Percentiles rank a stretch among this genome's conserved stretches.
Conservation (phyloP, 148 eudicot species). For the Rhododendron mucronatum region DNA sequence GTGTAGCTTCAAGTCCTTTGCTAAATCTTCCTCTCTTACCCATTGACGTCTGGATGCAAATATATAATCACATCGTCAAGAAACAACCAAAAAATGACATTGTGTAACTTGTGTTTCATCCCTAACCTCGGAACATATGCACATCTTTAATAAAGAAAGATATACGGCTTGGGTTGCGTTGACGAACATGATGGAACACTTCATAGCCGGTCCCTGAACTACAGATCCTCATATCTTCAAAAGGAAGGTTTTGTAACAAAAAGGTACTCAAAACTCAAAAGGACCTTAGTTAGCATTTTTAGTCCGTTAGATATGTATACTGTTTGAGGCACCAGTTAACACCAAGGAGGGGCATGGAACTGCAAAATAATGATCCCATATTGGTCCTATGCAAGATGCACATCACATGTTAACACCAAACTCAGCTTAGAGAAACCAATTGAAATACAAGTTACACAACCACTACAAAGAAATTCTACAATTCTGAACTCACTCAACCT, state of each 20-base stretch:
- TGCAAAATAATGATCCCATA: background rate
- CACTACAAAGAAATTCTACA: background rate
- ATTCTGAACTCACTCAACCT: background rate
- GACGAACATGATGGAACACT: background rate
- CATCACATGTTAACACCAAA: background rate
- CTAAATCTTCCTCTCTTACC: slow-evolving; percentile 96
- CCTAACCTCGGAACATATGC: background rate
- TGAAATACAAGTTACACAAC: background rate
- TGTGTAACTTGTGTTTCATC: background rate
- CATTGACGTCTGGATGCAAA: slow-evolving; percentile 62
- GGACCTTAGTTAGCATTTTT: background rate
- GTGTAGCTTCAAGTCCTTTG: slow-evolving; percentile 90
- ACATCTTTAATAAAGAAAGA: background rate
- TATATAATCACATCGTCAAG: background rate
- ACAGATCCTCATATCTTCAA: background rate
- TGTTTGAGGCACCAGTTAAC: background rate
- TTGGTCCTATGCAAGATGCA: background rate
- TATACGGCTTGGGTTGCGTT: background rate
- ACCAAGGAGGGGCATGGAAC: background rate
- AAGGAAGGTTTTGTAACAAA: background rate
- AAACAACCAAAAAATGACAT: background rate
- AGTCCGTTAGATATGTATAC: background rate
- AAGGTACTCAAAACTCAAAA: background rate
- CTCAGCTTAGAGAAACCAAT: background rate
- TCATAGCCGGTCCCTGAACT: background rate